These are phyloP conservation scores for Ascochyta pisi DNA, from an alignment of 2,329 filamentous ascomycete genomes.

Conservation along the genomic window DNA sequence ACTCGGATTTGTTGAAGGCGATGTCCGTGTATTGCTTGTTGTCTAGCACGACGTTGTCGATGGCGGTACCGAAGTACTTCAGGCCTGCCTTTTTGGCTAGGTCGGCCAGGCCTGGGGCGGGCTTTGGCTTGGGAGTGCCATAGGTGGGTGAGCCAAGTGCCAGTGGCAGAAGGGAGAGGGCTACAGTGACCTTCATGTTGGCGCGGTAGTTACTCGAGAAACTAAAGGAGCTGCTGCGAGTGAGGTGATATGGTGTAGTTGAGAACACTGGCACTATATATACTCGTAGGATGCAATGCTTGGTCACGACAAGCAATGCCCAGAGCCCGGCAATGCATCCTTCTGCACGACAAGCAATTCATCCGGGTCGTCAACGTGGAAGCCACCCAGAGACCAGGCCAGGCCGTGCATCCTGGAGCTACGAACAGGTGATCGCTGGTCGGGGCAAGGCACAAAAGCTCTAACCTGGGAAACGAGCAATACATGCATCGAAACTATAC, in stretches of 20 bases:
- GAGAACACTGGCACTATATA: background rate
- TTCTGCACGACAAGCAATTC: conserved; percentile 20
- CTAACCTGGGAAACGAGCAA: conserved; percentile 2
- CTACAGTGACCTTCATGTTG: conserved; percentile 37
- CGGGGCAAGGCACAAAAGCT: conserved; percentile 26
- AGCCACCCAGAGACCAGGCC: conserved; percentile 19
- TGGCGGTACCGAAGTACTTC: conserved; percentile 64
- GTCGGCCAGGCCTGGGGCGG: conserved; percentile 53
- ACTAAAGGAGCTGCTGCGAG: background rate
- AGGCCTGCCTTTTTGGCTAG: conserved; percentile 64
- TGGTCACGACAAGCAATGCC: conserved; percentile 9
- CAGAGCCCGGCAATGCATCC: conserved; percentile 8
- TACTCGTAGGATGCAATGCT: conserved; percentile 1
- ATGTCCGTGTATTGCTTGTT: conserved; percentile 64
- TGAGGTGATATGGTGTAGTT: background rate
- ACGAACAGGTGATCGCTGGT: conserved; percentile 22
- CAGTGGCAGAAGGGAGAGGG: conserved; percentile 27
- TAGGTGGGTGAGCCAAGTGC: conserved; percentile 28
- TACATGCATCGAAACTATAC: conserved; percentile 3
- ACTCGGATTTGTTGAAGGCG: conserved; percentile 63
- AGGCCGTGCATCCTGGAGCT: conserved; percentile 13
- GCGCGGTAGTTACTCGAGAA: background rate
- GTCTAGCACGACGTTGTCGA: conserved; percentile 58
- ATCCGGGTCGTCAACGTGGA: conserved; percentile 16
- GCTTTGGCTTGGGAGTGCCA: conserved; percentile 14